These are phyloP conservation scores for Exophiala calicioides DNA, from an alignment of 2,329 filamentous ascomycete genomes.

Conservation along the genomic window DNA sequence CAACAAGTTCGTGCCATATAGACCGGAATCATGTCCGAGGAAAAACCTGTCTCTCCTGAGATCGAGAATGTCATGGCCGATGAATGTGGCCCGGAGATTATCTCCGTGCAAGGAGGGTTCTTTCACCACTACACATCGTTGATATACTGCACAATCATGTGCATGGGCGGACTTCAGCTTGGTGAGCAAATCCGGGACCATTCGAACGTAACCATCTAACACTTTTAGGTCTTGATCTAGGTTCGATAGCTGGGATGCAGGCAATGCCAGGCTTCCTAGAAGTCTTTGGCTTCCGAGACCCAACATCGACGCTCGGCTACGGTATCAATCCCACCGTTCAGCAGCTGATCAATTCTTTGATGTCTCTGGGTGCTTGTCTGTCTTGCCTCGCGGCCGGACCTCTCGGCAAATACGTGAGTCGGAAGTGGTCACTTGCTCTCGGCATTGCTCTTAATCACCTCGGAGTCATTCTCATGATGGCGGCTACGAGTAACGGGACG, in stretches of 20 bases:
- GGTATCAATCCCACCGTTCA: conserved; percentile 41
- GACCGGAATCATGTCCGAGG: too few species aligned
- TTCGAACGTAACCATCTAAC: too few species aligned
- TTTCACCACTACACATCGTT: too few species aligned
- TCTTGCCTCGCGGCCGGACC: conserved; percentile 39
- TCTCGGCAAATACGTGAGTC: conserved; percentile 44
- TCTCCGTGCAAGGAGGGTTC: too few species aligned
- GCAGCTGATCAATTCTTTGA: conserved; percentile 48
- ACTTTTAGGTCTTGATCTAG: conserved; percentile 27
- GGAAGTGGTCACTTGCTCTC: conserved; percentile 46
- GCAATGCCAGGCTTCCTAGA: conserved; percentile 54
- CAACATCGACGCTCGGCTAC: conserved; percentile 32
- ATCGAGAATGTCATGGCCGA: too few species aligned
- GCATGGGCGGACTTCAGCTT: too few species aligned
- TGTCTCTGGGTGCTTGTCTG: conserved; percentile 47
- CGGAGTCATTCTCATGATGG: conserved; percentile 61
- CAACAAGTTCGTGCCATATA: too few species aligned
- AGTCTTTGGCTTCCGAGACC: conserved; percentile 42
- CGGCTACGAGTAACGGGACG: conserved; percentile 52
- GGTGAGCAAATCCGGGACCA: too few species aligned
- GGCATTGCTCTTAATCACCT: conserved; percentile 53
- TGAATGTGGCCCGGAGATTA: too few species aligned
- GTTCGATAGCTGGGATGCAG: conserved; percentile 48
- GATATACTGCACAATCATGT: too few species aligned
- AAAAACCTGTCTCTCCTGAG: too few species aligned